These are phyloP conservation scores for Planoprotostelium fungivorum DNA, from an alignment of 78 protist species.

Conservation along the genomic window DNA sequence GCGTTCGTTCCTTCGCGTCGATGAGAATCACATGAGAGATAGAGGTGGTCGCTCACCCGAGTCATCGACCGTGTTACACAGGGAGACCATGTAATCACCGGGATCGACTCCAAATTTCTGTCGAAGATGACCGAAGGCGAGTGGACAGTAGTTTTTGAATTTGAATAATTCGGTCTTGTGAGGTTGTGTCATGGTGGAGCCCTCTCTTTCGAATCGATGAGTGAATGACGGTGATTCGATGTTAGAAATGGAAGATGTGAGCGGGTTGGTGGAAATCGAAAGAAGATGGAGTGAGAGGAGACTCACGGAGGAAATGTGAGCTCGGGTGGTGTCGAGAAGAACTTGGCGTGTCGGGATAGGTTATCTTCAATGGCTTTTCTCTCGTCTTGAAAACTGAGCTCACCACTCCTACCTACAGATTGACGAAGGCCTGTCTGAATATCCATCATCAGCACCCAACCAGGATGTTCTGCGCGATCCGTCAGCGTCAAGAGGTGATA, in stretches of 20 bases:
- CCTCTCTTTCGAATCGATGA: conserved; percentile 28
- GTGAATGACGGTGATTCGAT: neutral
- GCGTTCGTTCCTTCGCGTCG: neutral
- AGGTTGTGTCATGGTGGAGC: conserved; percentile 28
- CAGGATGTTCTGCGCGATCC: conserved; percentile 19
- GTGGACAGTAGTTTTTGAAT: conserved; percentile 70
- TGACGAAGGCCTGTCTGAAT: conserved; percentile 57
- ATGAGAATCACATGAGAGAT: neutral
- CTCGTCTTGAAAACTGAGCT: neutral
- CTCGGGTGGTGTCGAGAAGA: neutral
- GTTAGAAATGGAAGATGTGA: neutral
- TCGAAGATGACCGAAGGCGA: conserved; percentile 56
- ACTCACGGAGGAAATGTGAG: neutral
- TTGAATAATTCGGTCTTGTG: conserved; percentile 58
- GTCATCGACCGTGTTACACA: conserved; percentile 25
- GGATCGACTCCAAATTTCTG: conserved; percentile 57
- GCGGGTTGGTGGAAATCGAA: neutral
- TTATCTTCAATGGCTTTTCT: neutral
- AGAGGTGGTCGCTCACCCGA: neutral
- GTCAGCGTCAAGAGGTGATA: neutral
- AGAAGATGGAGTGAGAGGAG: neutral
- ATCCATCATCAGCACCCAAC: conserved; percentile 55
- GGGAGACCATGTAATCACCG: conserved; percentile 45
- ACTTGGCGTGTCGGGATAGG: conserved; percentile 10
- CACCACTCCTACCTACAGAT: conserved; percentile 43